phyloP scores from a whole-genome alignment of 331 rosid species.

The Malus hybrid region DNA sequence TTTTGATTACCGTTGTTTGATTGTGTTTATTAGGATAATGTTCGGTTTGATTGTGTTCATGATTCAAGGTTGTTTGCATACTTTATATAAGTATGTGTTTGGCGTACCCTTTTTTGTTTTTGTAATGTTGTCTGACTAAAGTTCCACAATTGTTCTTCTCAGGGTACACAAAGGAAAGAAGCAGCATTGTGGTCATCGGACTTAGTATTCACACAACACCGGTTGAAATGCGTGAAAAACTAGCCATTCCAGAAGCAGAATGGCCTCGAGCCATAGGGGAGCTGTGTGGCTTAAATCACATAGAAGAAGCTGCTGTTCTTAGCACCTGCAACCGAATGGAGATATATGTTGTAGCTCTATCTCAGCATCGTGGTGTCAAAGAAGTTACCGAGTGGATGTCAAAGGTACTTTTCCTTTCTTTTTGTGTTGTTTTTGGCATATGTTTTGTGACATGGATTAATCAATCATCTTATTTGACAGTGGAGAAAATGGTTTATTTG shows the following conservation, averaged over 20 bases:
- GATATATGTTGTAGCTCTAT: constrained; percentile 89
- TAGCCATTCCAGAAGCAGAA: constrained; percentile 95
- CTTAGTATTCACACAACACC: constrained; percentile 95
- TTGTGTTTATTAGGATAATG: background rate
- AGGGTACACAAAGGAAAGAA: constrained; percentile 96
- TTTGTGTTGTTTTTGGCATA: background rate
- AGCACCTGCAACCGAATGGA: constrained; percentile 99
- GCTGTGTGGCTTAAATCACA: constrained; percentile 80
- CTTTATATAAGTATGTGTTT: background rate
- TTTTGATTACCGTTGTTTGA: background rate
- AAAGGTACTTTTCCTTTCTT: constrained; percentile 40
- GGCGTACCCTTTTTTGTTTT: background rate
- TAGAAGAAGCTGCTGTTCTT: constrained; percentile 96
- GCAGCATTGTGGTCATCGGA: constrained; percentile 91
- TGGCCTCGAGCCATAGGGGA: constrained; percentile 97
- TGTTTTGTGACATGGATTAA: background rate
- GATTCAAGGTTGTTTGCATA: background rate
- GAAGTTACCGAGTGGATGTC: constrained; percentile 99
- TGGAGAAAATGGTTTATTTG: background rate
- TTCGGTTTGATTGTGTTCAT: background rate
- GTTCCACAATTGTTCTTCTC: background rate
- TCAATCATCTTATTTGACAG: background rate
- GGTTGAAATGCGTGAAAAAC: constrained; percentile 95
- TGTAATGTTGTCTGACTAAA: background rate
- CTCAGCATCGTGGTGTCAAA: constrained; percentile 97